phyloP scores from a whole-genome alignment of 164 flowering plant genomes.

The Liquidambar formosana region DNA sequence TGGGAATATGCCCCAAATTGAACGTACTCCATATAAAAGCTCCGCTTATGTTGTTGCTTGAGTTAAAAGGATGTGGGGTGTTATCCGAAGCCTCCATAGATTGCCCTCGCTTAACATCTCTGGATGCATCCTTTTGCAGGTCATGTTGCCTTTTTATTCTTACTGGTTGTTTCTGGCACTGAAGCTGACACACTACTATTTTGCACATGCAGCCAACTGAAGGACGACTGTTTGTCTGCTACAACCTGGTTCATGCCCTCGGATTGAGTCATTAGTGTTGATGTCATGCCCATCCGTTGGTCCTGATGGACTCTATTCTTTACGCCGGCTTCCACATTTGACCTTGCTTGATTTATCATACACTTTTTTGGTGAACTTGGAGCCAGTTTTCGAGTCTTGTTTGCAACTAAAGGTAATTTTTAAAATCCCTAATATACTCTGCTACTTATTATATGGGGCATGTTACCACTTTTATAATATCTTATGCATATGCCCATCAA shows the following conservation, averaged over 20 bases:
- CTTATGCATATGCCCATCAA: too few species aligned
- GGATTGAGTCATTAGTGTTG: constrained; percentile 73
- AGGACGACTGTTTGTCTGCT: constrained; percentile 85
- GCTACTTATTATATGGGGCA: neutral
- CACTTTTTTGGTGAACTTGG: constrained; percentile 76
- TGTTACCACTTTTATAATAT: neutral
- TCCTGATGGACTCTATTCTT: constrained; percentile 76
- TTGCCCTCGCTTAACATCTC: constrained; percentile 75
- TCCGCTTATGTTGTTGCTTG: constrained; percentile 69
- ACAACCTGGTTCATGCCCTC: constrained; percentile 79
- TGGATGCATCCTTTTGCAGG: constrained; percentile 99
- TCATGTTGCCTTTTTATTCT: constrained; percentile 20
- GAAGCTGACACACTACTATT: constrained; percentile 14
- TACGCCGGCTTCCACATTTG: constrained; percentile 59
- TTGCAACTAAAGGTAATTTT: constrained; percentile 67
- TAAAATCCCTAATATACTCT: neutral
- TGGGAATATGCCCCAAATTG: constrained; percentile 96
- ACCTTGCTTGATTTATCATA: constrained; percentile 87
- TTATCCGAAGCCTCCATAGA: constrained; percentile 71
- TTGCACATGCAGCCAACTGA: constrained; percentile 71
- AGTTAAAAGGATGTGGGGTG: constrained; percentile 97
- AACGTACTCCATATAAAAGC: constrained; percentile 68
- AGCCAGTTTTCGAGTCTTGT: constrained; percentile 84
- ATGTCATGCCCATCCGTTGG: constrained; percentile 97
- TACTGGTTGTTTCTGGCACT: neutral